Percentiles rank a stretch among this genome's conserved stretches.
These are phyloP conservation scores for Eurotiales sp. DNA, from an alignment of 2,329 filamentous ascomycete species.

Conservation along the genomic window DNA sequence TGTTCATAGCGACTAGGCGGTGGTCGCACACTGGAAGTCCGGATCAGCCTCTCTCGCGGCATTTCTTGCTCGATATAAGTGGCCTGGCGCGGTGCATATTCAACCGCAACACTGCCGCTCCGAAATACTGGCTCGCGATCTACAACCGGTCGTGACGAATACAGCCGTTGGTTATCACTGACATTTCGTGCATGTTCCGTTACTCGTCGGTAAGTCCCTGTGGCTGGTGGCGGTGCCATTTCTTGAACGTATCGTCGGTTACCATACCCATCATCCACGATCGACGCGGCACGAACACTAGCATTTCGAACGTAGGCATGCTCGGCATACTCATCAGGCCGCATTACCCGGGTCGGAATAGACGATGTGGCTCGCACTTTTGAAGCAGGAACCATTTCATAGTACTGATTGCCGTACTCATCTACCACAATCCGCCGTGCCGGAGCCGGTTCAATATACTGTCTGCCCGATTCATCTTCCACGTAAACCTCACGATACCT, in stretches of 20 bases:
- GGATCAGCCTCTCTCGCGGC: constrained; percentile 53
- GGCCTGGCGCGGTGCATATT: constrained; percentile 33
- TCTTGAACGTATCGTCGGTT: constrained; percentile 41
- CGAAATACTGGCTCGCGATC: constrained; percentile 34
- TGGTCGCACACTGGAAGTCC: constrained; percentile 59
- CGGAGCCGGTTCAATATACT: constrained; percentile 51
- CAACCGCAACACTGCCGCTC: constrained; percentile 39
- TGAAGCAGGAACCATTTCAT: constrained; percentile 49
- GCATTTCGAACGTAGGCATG: constrained; percentile 26
- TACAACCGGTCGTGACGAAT: constrained; percentile 26
- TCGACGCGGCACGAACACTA: constrained; percentile 38
- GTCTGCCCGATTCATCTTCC: constrained; percentile 42
- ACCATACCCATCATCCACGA: constrained; percentile 40
- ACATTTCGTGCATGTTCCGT: constrained; percentile 32
- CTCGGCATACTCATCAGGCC: constrained; percentile 33
- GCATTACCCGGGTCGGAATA: constrained; percentile 28
- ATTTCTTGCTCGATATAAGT: constrained; percentile 62
- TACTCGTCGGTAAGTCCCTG: constrained; percentile 38
- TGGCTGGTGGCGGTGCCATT: constrained; percentile 44
- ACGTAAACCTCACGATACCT: constrained; percentile 40
- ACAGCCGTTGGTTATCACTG: constrained; percentile 29
- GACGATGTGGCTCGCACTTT: constrained; percentile 31
- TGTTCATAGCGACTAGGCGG: constrained; percentile 43
- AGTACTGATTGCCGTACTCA: constrained; percentile 77
- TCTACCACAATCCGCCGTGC: constrained; percentile 72